phyloP scores from a whole-genome alignment of 2,329 filamentous ascomycete species.

The Ampelomyces quisqualis region DNA sequence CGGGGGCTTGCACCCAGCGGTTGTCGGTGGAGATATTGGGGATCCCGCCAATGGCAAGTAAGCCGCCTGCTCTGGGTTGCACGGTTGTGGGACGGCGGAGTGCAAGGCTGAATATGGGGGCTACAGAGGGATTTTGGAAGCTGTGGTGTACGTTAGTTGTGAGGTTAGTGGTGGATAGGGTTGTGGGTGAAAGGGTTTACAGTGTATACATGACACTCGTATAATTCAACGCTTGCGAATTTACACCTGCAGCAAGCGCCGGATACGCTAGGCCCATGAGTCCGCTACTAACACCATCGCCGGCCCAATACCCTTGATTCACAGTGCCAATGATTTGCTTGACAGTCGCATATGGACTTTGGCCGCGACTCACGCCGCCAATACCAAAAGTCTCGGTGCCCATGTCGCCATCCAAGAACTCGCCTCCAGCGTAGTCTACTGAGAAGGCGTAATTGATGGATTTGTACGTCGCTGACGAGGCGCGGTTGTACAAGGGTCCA shows the following conservation, averaged over 20 bases:
- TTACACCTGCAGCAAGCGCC: slow-evolving; percentile 15
- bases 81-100: slow-evolving; percentile 19
- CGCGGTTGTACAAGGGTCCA: slow-evolving; percentile 15
- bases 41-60: slow-evolving; percentile 35
- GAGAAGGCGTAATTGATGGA: slow-evolving; percentile 12
- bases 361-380: slow-evolving; percentile 12
- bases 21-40: slow-evolving; percentile 17
- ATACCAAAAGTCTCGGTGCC: slow-evolving; percentile 25
- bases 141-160: slow-evolving; percentile 10
- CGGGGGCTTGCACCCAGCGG: slow-evolving; percentile 20
- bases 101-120: slow-evolving; percentile 28
- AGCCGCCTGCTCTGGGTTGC: slow-evolving; percentile 22
- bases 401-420: slow-evolving; percentile 25
- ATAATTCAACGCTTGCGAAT: slow-evolving; percentile 18
- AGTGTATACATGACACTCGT: slow-evolving; percentile 25
- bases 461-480: slow-evolving; percentile 3
- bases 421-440: slow-evolving; percentile 28
- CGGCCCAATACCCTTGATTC: slow-evolving; percentile 30
- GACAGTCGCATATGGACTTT: slow-evolving; percentile 12
- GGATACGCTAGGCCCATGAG: slow-evolving; percentile 32
- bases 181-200: too few species aligned
- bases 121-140: slow-evolving; percentile 13
- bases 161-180: too few species aligned
- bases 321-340: slow-evolving; percentile 33
- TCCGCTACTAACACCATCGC: slow-evolving; percentile 31